Evolutionary conservation across 148 eudicot species (phyloP), one percentile per base, ranked within the genome.

Genomic region (Chenopodium album): DNA sequence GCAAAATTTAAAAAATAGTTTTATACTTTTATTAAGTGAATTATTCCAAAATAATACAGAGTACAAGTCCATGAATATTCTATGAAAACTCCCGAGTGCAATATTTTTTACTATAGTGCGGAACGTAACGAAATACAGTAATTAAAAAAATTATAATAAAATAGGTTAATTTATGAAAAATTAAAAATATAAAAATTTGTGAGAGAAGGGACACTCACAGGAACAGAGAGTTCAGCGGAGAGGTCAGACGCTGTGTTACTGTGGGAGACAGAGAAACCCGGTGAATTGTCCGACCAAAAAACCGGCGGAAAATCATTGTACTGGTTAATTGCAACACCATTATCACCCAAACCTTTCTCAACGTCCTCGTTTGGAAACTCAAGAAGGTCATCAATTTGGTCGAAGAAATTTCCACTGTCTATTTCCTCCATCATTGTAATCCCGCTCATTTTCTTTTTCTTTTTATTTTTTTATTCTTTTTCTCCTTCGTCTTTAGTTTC

Each of bases 151-250:
- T 41, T 4, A 41, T 41, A 41, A 6, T 41, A 41, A 41, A 41
- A 4, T 5, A 41, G 44, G 44, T 41, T 41, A 41, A 41, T 41
- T 37, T 41, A 5, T 41, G 44, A 41, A 41, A 41, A 41, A 41
- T 6, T 41, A 41, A 41, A 41, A 41, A 6, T 0, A 4, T 41
- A 41, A 41, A 9, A 50, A 12, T 50, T 9, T 9, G 3, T 50
- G 54, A 50, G 54, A 13, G 54, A 50, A 50, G 3, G 3, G 16
- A n/a, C 23, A 66, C 91, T 90, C 82, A 94, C 98, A 86, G 97
- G 98, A 86, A 94, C 92, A 31, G 94, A 85, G 73, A 92, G 93
- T 70, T 94, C 87, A 1, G 97, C 87, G 4, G 96, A 90, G 64
- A 92, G 90, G 85, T 88, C 93, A 2, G 98, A 85, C 1, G 88